These are phyloP conservation scores for Podospora comata DNA, from an alignment of 495 filamentous ascomycete species.

Conservation along the genomic window DNA sequence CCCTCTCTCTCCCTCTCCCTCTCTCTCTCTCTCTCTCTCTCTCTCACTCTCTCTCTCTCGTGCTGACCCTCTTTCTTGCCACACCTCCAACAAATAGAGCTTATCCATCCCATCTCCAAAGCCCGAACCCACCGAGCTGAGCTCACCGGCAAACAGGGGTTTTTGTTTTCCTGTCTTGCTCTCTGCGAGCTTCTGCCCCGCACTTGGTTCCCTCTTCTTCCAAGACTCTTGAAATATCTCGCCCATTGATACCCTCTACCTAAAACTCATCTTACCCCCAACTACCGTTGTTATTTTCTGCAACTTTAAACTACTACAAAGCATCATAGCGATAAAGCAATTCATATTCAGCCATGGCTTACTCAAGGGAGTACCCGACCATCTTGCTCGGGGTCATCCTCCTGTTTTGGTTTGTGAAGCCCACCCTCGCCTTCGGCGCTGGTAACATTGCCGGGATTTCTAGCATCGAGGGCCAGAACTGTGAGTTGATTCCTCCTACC, in stretches of 20 bases:
- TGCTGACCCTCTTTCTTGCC: background rate
- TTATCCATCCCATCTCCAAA: slow-evolving; percentile 12
- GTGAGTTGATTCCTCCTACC: slow-evolving; percentile 28
- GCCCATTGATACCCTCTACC: background rate
- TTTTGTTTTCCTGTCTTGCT: slow-evolving; percentile 5
- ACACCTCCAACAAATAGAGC: background rate
- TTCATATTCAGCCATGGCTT: slow-evolving; percentile 32
- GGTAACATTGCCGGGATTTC: slow-evolving; percentile 78
- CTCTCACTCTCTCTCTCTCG: background rate
- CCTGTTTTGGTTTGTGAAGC: slow-evolving; percentile 58
- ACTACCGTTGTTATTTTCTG: background rate
- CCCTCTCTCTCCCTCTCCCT: background rate
- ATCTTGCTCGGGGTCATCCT: slow-evolving; percentile 50
- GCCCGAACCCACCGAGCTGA: slow-evolving; percentile 14
- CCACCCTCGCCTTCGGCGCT: slow-evolving; percentile 77
- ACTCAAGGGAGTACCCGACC: slow-evolving; percentile 38
- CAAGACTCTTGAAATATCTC: background rate
- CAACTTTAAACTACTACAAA: slow-evolving; percentile 4
- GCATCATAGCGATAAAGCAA: slow-evolving; percentile 13
- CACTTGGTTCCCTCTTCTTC: slow-evolving; percentile 2
- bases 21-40: background rate
- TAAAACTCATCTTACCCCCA: background rate
- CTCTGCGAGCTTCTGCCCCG: slow-evolving; percentile 10
- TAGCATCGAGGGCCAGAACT: slow-evolving; percentile 78
- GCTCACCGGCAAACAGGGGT: slow-evolving; percentile 5